Evolutionary conservation across 106 monocot species (phyloP).

Genomic region (Alisma plantagoaquatica): DNA sequence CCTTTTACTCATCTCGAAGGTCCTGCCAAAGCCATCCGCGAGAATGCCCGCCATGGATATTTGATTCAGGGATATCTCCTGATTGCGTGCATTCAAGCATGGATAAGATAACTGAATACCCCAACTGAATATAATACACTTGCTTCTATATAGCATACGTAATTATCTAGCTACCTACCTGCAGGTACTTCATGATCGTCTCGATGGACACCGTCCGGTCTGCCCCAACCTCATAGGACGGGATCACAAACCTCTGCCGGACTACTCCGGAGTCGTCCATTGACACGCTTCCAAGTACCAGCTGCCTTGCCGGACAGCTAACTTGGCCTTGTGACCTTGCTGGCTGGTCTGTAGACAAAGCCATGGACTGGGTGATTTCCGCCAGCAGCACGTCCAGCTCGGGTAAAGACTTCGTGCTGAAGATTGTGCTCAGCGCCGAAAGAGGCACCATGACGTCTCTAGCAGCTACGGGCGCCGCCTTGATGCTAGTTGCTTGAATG

Average conservation of each 20-base stretch:
- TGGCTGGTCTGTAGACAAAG: too few species aligned
- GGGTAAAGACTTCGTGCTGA: too few species aligned
- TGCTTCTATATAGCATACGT: too few species aligned
- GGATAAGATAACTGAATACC: not conserved
- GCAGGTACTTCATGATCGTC: conserved; percentile 54
- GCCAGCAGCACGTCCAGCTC: too few species aligned
- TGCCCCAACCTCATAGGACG: conserved; percentile 62
- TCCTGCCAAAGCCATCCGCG: conserved; percentile 13
- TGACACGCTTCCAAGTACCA: too few species aligned
- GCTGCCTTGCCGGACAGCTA: too few species aligned
- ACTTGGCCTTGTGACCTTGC: too few species aligned
- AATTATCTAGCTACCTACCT: conserved; percentile 31
- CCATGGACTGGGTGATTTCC: too few species aligned
- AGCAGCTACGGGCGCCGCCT: too few species aligned
- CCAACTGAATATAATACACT: not conserved
- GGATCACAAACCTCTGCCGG: conserved; percentile 49
- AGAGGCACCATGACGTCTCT: too few species aligned
- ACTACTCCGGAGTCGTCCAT: conserved; percentile 41
- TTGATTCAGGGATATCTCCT: conserved; percentile 17
- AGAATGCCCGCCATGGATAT: conserved; percentile 4
- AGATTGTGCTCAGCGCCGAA: too few species aligned
- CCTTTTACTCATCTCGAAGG: conserved; percentile 12
- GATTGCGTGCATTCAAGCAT: not conserved
- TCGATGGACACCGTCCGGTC: conserved; percentile 66
- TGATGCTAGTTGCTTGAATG: too few species aligned